Base-by-base conservation (phyloP, 2,329 filamentous ascomycete genomes). In the Dothidotthia symphoricarpi region DNA sequence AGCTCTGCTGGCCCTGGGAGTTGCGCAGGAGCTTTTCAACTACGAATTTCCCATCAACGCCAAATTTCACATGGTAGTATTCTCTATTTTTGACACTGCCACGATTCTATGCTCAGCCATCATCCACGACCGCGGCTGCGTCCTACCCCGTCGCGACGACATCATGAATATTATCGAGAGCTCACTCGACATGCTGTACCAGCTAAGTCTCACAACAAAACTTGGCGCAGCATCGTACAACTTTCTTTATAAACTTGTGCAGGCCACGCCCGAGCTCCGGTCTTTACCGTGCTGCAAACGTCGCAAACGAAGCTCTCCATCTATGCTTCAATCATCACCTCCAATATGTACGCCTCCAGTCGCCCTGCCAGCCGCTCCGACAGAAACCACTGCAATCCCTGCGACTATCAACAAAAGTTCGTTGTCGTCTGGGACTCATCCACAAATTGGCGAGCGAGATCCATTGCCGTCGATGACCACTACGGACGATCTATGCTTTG, bases 71-170 rank as follows among this genome's bases (percentile, higher is more conserved):
- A 68, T 74, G 34, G 69, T 74, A 5, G 59, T 74, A 0, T 78
- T 77, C 39, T 64, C 66, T 28, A 69, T 76, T 22, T 78, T 78
- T 31, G 74, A 78, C 43, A 75, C 72, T 0, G 69, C 74, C 1
- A 72, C 75, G 0, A 61, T 75, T 13, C 53, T 77, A 4, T 77
- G 73, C 57, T 77, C 75, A 0, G 70, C 74, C 3, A 60, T 78
- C 6, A 66, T 76, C 4, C 75, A 78, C 41, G 75, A 78, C 40
- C 52, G 60, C n/a, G 61, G 71, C 19, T 47, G 55, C 13, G 61
- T 55, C 10, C 58, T 77, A 3, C 67, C 69, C 4, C 64, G 63
- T 10, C 69, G 70, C 10, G 59, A 69, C 2, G 65, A 71, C 12
- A 61, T 74, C 12, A 49, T 72, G 15, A 50, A 64, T 31, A 64